Evolutionary conservation across 345 rosid species (phyloP).

Genomic region (Citrus australasica): DNA sequence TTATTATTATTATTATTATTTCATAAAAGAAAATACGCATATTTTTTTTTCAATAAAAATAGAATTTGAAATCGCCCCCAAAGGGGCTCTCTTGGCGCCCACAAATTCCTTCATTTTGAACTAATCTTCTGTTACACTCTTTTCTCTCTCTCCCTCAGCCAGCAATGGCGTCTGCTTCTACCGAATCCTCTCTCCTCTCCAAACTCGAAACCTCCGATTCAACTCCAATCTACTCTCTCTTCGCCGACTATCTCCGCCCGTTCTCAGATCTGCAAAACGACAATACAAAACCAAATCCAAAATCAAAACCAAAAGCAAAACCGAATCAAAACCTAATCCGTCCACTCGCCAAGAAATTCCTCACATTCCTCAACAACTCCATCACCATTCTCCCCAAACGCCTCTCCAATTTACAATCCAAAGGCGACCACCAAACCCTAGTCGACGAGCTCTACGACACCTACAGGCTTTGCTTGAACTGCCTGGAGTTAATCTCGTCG

Average conservation of each 20-base stretch:
- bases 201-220: conserved; percentile 40
- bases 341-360: conserved; percentile 67
- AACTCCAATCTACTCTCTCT: conserved; percentile 36
- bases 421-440: neutral
- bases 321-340: conserved; percentile 38
- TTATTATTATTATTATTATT: too few relatives aligned
- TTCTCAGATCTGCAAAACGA: conserved; percentile 32
- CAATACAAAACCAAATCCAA: conserved; percentile 2
- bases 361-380: conserved; percentile 69
- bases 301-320: conserved; percentile 20
- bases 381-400: conserved; percentile 72
- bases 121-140: neutral
- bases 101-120: neutral
- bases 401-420: conserved; percentile 34
- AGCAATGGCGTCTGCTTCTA: conserved; percentile 40
- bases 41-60: too few relatives aligned
- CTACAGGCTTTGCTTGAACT: conserved; percentile 61
- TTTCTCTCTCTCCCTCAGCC: neutral
- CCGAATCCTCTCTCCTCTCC: conserved; percentile 45
- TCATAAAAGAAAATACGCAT: too few relatives aligned
- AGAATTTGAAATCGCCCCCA: neutral
- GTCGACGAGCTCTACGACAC: conserved; percentile 36
- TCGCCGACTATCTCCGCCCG: conserved; percentile 59
- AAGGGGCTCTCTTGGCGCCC: conserved; percentile 1
- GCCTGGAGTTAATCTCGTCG: conserved; percentile 57